phyloP scores from a whole-genome alignment of 2,329 filamentous ascomycete genomes.

The Pseudovirgaria hyperparasitica region DNA sequence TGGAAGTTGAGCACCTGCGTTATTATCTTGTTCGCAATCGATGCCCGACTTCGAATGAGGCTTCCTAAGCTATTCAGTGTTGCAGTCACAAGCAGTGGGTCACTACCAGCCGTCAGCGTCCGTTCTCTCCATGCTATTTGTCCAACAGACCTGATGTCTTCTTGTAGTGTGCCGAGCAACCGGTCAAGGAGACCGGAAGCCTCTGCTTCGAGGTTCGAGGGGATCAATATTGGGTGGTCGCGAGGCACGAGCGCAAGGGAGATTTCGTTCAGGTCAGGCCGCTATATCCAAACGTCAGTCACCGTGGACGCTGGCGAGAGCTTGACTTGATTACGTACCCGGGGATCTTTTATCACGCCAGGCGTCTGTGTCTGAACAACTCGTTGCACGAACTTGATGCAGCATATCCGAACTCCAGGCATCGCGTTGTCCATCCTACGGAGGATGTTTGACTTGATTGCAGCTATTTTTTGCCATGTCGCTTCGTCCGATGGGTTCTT shows the following conservation, averaged over 20 bases:
- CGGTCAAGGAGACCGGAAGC: slow-evolving; percentile 82
- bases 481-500: slow-evolving; percentile 70
- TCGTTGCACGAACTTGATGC: slow-evolving; percentile 92
- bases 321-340: slow-evolving; percentile 43
- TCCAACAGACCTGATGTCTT: slow-evolving; percentile 51
- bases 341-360: slow-evolving; percentile 67
- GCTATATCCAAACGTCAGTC: slow-evolving; percentile 37
- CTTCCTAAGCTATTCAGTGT: slow-evolving; percentile 81
- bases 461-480: slow-evolving; percentile 77
- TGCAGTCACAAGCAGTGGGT: slow-evolving; percentile 78
- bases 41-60: slow-evolving; percentile 68
- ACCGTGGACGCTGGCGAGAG: slow-evolving; percentile 8
- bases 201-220: slow-evolving; percentile 79
- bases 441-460: slow-evolving; percentile 81
- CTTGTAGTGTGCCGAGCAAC: slow-evolving; percentile 72
- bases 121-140: slow-evolving; percentile 3
- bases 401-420: slow-evolving; percentile 74
- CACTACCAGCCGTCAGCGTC: slow-evolving; percentile 39
- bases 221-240: slow-evolving; percentile 68
- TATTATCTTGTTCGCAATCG: slow-evolving; percentile 73
- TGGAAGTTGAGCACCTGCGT: slow-evolving; percentile 83
- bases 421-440: slow-evolving; percentile 73
- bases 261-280: slow-evolving; percentile 65
- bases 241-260: slow-evolving; percentile 76
- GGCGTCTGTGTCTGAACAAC: slow-evolving; percentile 86